Conservation (phyloP, 257 asterid genomes). For the Solanum virginianum region DNA sequence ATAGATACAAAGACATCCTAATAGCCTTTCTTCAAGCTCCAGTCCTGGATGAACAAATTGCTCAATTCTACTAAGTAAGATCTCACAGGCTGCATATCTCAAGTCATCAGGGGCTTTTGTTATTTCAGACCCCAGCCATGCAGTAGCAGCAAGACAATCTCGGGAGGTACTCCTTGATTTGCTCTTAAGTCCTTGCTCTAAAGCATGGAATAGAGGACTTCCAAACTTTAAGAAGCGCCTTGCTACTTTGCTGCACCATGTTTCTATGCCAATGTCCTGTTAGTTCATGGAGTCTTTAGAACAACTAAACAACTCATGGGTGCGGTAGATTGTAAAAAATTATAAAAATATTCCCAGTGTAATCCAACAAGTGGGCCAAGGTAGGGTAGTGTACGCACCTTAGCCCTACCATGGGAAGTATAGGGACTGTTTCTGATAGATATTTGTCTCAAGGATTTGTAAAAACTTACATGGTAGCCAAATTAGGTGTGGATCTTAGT, state of each 20-base stretch:
- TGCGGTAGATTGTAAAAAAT: background rate
- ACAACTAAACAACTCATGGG: background rate
- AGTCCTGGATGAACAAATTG: constrained; percentile 80
- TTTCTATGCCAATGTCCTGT: constrained; percentile 58
- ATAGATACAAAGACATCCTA: constrained; percentile 79
- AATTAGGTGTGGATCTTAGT: background rate
- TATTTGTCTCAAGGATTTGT: background rate
- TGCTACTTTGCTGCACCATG: constrained; percentile 69
- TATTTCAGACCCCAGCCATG: constrained; percentile 87
- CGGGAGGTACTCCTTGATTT: constrained; percentile 50
- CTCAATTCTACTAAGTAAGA: constrained; percentile 43
- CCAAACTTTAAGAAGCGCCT: constrained; percentile 41
- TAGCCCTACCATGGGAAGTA: background rate
- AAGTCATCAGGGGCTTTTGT: constrained; percentile 53
- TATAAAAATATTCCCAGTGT: background rate
- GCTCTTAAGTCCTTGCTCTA: constrained; percentile 67
- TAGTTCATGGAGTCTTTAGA: background rate
- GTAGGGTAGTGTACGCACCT: background rate
- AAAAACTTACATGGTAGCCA: background rate
- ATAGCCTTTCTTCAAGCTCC: constrained; percentile 81
- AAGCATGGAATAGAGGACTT: constrained; percentile 39
- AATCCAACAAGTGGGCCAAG: background rate
- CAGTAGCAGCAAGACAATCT: constrained; percentile 51
- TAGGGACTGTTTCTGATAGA: background rate
- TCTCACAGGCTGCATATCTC: constrained; percentile 68